Conservation (phyloP, 805 yeast species). For the Yarrowia alimentaria region DNA sequence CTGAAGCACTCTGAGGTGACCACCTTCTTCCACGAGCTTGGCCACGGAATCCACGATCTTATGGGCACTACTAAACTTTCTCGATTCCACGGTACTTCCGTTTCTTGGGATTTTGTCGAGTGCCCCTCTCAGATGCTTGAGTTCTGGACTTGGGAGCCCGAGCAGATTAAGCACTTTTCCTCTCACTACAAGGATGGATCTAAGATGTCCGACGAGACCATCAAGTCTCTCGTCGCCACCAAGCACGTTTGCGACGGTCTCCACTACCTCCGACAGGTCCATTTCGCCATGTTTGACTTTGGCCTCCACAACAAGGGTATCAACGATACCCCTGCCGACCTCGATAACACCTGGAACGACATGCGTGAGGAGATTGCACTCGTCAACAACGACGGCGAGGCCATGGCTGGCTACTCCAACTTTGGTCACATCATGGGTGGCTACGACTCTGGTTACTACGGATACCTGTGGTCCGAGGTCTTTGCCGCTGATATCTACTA, state of each 20-base stretch:
- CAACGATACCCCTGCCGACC: slow-evolving; percentile 41
- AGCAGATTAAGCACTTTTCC: slow-evolving; percentile 58
- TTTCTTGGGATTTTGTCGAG: slow-evolving; percentile 84
- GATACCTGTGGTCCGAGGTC: slow-evolving; percentile 81
- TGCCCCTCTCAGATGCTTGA: slow-evolving; percentile 90
- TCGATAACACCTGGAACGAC: slow-evolving; percentile 61
- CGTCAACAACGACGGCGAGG: slow-evolving; percentile 53
- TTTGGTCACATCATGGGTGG: slow-evolving; percentile 82
- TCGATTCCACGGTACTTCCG: slow-evolving; percentile 73
- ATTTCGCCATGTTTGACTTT: slow-evolving; percentile 77
- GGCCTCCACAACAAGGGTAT: slow-evolving; percentile 50
- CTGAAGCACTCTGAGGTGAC: slow-evolving; percentile 75
- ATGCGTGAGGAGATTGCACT: slow-evolving; percentile 62
- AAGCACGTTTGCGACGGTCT: slow-evolving; percentile 78
- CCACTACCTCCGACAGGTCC: slow-evolving; percentile 69
- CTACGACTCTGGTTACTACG: slow-evolving; percentile 83
- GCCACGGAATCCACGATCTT: slow-evolving; percentile 82
- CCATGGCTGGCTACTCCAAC: slow-evolving; percentile 67
- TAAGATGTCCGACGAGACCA: slow-evolving; percentile 54
- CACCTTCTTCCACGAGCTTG: slow-evolving; percentile 86
- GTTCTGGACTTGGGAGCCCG: slow-evolving; percentile 79
- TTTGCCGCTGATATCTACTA: slow-evolving; percentile 82
- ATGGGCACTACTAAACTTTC: slow-evolving; percentile 64
- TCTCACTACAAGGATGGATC: slow-evolving; percentile 60
- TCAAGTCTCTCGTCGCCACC: slow-evolving; percentile 57